These are phyloP conservation scores for Podospora pseudoanserina DNA, from an alignment of 495 filamentous ascomycete species.

Conservation along the genomic window DNA sequence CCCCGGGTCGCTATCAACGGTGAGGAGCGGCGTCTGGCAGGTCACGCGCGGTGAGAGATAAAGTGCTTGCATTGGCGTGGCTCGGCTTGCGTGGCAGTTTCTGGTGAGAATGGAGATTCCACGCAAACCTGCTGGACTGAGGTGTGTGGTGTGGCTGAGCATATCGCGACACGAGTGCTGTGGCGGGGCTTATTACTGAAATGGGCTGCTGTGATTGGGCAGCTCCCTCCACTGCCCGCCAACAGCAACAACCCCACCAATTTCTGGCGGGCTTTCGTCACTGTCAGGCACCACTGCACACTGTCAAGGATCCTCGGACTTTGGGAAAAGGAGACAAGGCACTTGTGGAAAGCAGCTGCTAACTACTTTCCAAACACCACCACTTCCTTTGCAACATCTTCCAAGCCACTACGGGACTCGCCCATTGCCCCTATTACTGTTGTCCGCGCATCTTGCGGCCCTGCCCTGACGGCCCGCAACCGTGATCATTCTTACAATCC, in stretches of 20 bases:
- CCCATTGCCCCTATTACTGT: not conserved
- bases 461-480: not conserved
- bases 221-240: not conserved
- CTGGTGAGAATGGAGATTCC: not conserved
- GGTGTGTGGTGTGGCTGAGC: conserved; percentile 14
- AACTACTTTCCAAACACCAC: not conserved
- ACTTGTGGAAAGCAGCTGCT: conserved; percentile 1
- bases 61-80: not conserved
- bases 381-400: conserved; percentile 1
- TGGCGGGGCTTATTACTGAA: conserved; percentile 1
- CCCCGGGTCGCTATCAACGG: not conserved
- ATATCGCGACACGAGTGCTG: conserved; percentile 2
- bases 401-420: not conserved
- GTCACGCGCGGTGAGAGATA: not conserved
- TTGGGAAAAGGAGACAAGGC: conserved; percentile 7
- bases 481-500: not conserved
- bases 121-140: not conserved
- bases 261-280: conserved; percentile 24
- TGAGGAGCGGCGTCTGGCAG: not conserved
- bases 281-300: conserved; percentile 25
- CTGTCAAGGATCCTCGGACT: conserved; percentile 8
- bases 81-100: not conserved
- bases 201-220: conserved; percentile 5
- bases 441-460: not conserved
- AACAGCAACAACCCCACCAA: conserved; percentile 19